Evolutionary conservation across 768 basidiomycete species (phyloP).

Genomic region (Leccinum ochraceum): DNA sequence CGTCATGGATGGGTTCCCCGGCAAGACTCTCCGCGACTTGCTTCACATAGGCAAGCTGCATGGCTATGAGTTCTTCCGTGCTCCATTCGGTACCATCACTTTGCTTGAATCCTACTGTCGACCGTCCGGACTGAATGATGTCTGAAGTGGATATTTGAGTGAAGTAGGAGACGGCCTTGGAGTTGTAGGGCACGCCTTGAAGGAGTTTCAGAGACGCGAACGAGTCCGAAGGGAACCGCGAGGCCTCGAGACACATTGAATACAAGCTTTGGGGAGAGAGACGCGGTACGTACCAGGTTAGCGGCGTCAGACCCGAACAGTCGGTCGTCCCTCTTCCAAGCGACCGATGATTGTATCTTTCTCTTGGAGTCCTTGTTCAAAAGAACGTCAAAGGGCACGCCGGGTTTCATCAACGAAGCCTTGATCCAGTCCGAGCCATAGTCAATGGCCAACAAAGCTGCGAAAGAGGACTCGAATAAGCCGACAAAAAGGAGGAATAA

Average conservation of each 20-base stretch:
- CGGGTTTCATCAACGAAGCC: slow-evolving; percentile 92
- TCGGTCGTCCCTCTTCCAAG: slow-evolving; percentile 89
- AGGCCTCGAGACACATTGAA: slow-evolving; percentile 56
- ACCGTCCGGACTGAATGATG: slow-evolving; percentile 53
- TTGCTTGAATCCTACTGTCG: slow-evolving; percentile 59
- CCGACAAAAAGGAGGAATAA: slow-evolving; percentile 25
- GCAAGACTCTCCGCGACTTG: slow-evolving; percentile 78
- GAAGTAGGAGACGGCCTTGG: slow-evolving; percentile 59
- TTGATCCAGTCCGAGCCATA: slow-evolving; percentile 99
- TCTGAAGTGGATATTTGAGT: slow-evolving; percentile 56
- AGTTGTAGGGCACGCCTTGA: slow-evolving; percentile 67
- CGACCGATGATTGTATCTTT: slow-evolving; percentile 88
- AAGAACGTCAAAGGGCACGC: slow-evolving; percentile 92
- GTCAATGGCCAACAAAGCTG: slow-evolving; percentile 92
- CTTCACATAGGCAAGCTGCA: slow-evolving; percentile 91
- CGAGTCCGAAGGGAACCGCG: slow-evolving; percentile 86
- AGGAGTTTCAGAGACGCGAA: slow-evolving; percentile 86
- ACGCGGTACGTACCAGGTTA: slow-evolving; percentile 64
- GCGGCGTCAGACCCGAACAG: slow-evolving; percentile 89
- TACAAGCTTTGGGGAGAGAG: not conserved
- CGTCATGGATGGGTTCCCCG: slow-evolving; percentile 78
- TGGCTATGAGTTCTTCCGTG: slow-evolving; percentile 89
- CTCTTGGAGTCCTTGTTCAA: slow-evolving; percentile 97
- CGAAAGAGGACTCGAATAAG: slow-evolving; percentile 43
- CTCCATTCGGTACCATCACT: slow-evolving; percentile 71